These are phyloP conservation scores for Chlamydomonas sphaeroides DNA, from an alignment of 139 green algal species.

Conservation along the genomic window DNA sequence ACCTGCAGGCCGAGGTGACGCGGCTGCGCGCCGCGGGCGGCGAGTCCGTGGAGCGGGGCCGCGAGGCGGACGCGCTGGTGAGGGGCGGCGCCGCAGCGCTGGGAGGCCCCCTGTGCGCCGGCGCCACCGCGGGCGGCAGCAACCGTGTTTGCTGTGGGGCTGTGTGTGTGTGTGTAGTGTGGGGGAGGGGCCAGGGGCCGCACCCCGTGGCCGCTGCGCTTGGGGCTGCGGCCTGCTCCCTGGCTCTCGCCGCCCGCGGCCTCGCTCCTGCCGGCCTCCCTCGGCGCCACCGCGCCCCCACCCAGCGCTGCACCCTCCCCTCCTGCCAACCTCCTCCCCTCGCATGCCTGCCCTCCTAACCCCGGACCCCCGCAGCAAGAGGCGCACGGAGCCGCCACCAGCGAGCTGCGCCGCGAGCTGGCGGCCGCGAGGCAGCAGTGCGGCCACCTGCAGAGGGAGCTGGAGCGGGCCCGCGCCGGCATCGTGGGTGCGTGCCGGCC, in stretches of 20 bases:
- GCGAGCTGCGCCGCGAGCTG: conserved; percentile 32
- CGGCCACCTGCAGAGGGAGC: conserved; percentile 32
- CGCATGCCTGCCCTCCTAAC: not conserved
- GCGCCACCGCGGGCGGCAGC: too few relatives aligned
- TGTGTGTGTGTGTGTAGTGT: too few relatives aligned
- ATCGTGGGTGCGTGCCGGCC: not conserved
- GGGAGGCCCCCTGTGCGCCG: too few relatives aligned
- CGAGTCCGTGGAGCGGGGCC: conserved; percentile 1
- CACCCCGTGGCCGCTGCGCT: too few relatives aligned
- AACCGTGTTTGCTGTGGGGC: not conserved
- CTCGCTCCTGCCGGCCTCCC: too few relatives aligned
- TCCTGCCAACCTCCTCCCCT: not conserved
- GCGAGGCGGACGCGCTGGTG: conserved; percentile 13
- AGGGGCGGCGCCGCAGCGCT: not conserved
- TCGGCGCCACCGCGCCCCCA: too few relatives aligned
- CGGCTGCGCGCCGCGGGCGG: not conserved
- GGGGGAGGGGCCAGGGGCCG: too few relatives aligned
- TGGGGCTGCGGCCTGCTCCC: too few relatives aligned
- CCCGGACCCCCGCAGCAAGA: not conserved
- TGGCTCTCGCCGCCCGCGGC: too few relatives aligned
- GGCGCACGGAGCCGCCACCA: not conserved
- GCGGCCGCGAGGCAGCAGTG: not conserved
- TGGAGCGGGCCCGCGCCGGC: conserved; percentile 31
- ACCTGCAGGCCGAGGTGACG: conserved; percentile 28
- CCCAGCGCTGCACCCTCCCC: not conserved